Conservation (phyloP, 2,329 filamentous ascomycete species). For the Paecilomyces fulvus region DNA sequence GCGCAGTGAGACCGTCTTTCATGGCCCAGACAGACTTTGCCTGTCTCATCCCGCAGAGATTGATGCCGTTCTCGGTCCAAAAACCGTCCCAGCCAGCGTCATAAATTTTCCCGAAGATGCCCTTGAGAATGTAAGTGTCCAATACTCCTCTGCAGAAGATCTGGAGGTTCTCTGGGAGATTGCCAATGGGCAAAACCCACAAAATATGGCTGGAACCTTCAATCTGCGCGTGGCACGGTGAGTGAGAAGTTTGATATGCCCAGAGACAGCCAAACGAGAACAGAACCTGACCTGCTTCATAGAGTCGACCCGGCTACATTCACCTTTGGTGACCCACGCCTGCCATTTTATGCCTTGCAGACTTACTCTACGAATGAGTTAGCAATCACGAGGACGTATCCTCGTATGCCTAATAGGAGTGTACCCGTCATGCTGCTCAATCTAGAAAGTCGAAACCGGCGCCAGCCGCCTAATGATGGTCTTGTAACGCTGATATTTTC, state of each 20-base stretch:
- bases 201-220: slow-evolving; percentile 24
- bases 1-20: slow-evolving; percentile 7
- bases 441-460: slow-evolving; percentile 30
- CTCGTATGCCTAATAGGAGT: slow-evolving; percentile 29
- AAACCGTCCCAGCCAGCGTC: slow-evolving; percentile 36
- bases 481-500: slow-evolving; percentile 40
- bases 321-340: slow-evolving; percentile 31
- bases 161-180: slow-evolving; percentile 37
- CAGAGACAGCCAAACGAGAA: neutral
- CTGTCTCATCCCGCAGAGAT: slow-evolving; percentile 25
- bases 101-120: slow-evolving; percentile 31
- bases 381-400: slow-evolving; percentile 33
- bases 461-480: slow-evolving; percentile 33
- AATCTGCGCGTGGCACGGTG: slow-evolving; percentile 36
- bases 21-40: slow-evolving; percentile 20
- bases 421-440: slow-evolving; percentile 37
- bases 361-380: slow-evolving; percentile 36
- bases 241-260: slow-evolving; percentile 6
- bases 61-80: slow-evolving; percentile 27
- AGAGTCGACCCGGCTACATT: slow-evolving; percentile 36
- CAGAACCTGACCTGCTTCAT: slow-evolving; percentile 9
- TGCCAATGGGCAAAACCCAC: slow-evolving; percentile 35
- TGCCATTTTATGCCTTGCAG: slow-evolving; percentile 39
- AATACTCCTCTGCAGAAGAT: slow-evolving; percentile 32
- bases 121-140: slow-evolving; percentile 24